Conservation (phyloP, 176 grass and related monocot species). For the Carex parvula region DNA sequence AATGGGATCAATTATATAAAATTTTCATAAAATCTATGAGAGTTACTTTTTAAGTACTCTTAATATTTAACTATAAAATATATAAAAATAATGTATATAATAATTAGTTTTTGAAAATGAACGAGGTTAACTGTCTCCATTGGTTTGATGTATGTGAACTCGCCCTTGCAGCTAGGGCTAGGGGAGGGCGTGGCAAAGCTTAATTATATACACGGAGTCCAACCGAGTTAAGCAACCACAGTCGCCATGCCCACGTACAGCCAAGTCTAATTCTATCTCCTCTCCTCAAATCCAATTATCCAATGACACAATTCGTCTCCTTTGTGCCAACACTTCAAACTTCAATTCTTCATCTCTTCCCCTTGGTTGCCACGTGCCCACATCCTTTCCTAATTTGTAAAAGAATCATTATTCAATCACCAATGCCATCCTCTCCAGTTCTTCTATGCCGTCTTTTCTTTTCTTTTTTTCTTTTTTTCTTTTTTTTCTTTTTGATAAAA, state of each 20-base stretch:
- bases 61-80: too few species aligned
- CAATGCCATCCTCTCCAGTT: not conserved
- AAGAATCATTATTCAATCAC: not conserved
- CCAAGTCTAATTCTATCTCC: not conserved
- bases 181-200: not conserved
- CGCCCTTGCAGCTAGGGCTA: too few species aligned
- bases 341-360: not conserved
- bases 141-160: too few species aligned
- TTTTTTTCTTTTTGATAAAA: not conserved
- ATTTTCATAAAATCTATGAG: too few species aligned
- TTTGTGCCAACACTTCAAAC: not conserved
- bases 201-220: not conserved
- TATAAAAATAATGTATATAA: too few species aligned
- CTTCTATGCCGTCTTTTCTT: not conserved
- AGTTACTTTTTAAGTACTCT: too few species aligned
- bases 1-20: too few species aligned
- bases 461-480: not conserved
- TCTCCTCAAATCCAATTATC: not conserved
- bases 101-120: too few species aligned
- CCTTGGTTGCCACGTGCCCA: slow-evolving; percentile 7
- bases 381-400: not conserved
- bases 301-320: not conserved
- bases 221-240: not conserved
- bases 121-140: too few species aligned
- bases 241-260: not conserved